phyloP scores from a whole-genome alignment of 768 basidiomycete species.

The Russula brevipes region DNA sequence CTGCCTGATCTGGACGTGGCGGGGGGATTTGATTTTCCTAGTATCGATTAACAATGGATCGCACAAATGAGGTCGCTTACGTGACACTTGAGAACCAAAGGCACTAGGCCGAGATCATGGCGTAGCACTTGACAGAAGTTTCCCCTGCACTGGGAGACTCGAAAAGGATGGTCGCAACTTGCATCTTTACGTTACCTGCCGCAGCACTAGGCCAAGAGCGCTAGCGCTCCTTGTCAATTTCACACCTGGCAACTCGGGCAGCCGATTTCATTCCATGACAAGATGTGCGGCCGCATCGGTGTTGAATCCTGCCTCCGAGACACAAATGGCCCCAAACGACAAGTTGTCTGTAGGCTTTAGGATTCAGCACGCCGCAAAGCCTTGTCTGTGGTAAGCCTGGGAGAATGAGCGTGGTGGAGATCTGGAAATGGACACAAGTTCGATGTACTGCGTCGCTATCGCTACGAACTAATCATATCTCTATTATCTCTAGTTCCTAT shows the following conservation, averaged over 20 bases:
- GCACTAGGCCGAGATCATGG: background rate
- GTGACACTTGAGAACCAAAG: background rate
- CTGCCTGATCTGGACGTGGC: background rate
- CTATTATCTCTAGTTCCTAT: background rate
- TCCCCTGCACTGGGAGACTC: background rate
- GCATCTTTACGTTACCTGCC: background rate
- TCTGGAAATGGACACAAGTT: background rate
- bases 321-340: too few species aligned
- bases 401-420: background rate
- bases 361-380: too few species aligned
- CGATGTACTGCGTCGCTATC: background rate
- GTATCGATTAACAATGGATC: background rate
- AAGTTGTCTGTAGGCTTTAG: too few species aligned
- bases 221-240: background rate
- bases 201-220: background rate
- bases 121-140: background rate
- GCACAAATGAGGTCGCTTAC: background rate
- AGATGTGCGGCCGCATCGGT: background rate
- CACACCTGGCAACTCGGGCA: background rate
- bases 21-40: background rate
- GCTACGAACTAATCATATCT: conserved; percentile 6
- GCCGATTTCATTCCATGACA: too few species aligned
- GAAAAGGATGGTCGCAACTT: too few species aligned
- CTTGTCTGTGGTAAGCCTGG: background rate
- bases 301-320: too few species aligned